Base-by-base conservation (phyloP, 2,329 filamentous ascomycete species). In the Verticillium klebahnii region DNA sequence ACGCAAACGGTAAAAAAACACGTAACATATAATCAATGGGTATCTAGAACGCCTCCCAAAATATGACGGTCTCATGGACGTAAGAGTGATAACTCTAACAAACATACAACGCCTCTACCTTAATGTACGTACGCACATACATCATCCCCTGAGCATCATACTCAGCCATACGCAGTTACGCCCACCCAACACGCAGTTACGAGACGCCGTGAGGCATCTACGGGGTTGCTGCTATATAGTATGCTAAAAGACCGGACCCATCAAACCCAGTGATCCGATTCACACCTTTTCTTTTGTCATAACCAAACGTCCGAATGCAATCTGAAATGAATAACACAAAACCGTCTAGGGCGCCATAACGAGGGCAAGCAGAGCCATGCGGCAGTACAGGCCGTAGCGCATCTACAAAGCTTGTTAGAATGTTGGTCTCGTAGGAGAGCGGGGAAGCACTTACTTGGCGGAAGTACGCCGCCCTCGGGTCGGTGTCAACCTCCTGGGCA, bases 391-490 rank as follows among this genome's bases (percentile, higher is more conserved):
- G 70, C 95, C 95, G 79, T 98, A 97, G 79, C 90, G 88, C 94
- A 97, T 97, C 93, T 97, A 71, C 62, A 56, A 15, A 62, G 66
- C 34, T 55, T 57, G 73, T 88, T 75, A 86, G 81, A 67, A 67
- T 23, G 19, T 52, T 52, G 1, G n/a, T 52, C 45, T 14, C 45
- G n/a, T 11, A 61, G 34, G 15, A 39, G n/a, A 17, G 25, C 60
- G 0, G 12, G 9, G 3, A 40, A 57, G 14, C 31, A 85, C 91
- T 87, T 80, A 97, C 94, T 90, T 99, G 95, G 90, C 95, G 88
- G 80, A 99, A 99, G 82, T 99, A 99, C 61, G 95, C 94, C 63
- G 95, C 95, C 69, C 95, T 83, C 74, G 96, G 92, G 80, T 99
- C 95, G 79, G 96, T 97, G 78, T 99, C 95, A 57, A 99, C 93